These are phyloP conservation scores for Claviceps quebecensis DNA, from an alignment of 2,329 filamentous ascomycete species.

Conservation along the genomic window DNA sequence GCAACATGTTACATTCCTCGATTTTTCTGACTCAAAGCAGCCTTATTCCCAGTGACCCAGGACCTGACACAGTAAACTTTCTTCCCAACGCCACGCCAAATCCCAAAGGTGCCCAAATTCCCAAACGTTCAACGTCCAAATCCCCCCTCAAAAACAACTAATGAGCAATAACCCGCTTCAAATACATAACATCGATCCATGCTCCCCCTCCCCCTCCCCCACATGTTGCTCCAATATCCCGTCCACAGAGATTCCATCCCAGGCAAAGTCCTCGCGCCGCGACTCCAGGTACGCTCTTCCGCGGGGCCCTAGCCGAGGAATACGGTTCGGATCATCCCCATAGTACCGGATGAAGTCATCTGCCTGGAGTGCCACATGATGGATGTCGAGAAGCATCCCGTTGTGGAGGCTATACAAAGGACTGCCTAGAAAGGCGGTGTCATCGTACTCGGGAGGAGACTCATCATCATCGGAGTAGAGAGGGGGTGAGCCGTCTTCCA, in stretches of 20 bases:
- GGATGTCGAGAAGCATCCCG: background rate
- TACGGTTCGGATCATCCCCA: background rate
- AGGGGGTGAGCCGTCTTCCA: background rate
- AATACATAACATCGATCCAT: background rate
- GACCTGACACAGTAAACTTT: too few species aligned
- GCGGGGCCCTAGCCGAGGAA: background rate
- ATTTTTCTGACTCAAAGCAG: too few species aligned
- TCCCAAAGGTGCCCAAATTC: too few species aligned
- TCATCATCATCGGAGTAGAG: background rate
- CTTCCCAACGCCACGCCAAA: too few species aligned
- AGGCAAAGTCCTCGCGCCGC: background rate
- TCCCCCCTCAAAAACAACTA: too few species aligned
- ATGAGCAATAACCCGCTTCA: too few species aligned
- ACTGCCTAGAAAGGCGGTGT: background rate
- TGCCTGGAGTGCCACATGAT: background rate
- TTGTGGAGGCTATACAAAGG: background rate
- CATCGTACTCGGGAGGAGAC: background rate
- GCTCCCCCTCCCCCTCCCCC: background rate
- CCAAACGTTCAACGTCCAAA: too few species aligned
- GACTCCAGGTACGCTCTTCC: background rate
- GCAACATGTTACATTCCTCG: too few species aligned
- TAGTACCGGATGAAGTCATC: background rate
- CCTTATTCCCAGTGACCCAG: too few species aligned
- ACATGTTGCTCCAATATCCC: background rate
- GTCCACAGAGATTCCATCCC: background rate